phyloP scores from a whole-genome alignment of 805 yeast species.

The Hanseniaspora nectarophila region DNA sequence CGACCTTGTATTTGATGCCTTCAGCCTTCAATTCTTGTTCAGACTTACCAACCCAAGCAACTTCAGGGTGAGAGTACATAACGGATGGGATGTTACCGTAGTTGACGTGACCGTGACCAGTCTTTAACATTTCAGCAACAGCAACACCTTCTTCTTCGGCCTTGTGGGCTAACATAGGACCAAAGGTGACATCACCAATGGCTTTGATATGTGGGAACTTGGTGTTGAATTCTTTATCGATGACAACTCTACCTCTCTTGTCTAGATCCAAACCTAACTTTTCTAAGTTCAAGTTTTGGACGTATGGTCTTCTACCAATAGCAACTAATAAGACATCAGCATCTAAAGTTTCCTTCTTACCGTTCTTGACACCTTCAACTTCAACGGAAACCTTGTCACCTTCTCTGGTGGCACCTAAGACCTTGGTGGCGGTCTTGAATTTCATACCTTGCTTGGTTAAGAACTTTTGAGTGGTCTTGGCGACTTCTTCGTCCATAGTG shows the following conservation, averaged over 20 bases:
- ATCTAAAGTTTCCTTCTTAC: constrained; percentile 64
- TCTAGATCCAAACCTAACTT: constrained; percentile 81
- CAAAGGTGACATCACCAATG: constrained; percentile 96
- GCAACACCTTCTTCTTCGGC: constrained; percentile 99
- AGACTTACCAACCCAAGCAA: constrained; percentile 97
- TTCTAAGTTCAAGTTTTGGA: constrained; percentile 81
- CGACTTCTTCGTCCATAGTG: constrained; percentile 93
- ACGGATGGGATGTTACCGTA: constrained; percentile 96
- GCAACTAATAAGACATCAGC: constrained; percentile 94
- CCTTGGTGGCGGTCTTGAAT: constrained; percentile 87
- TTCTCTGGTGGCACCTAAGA: constrained; percentile 69
- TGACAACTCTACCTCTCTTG: constrained; percentile 83
- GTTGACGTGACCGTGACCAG: constrained; percentile 95
- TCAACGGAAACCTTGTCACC: constrained; percentile 81
- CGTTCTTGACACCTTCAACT: constrained; percentile 79
- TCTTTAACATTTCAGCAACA: constrained; percentile 86
- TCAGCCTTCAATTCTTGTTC: constrained; percentile 90
- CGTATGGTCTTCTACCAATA: constrained; percentile 96
- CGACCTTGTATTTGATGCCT: constrained; percentile 82
- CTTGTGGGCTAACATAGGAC: constrained; percentile 99
- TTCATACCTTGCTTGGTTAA: constrained; percentile 89
- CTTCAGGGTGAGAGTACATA: constrained; percentile 99
- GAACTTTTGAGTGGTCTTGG: constrained; percentile 79
- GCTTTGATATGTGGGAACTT: constrained; percentile 88
- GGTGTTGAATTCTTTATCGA: constrained; percentile 87